Percentiles rank a stretch among this genome's conserved stretches.
Evolutionary conservation across 176 grass and related monocot genomes (phyloP).

Genomic region (Chloris gayana): DNA sequence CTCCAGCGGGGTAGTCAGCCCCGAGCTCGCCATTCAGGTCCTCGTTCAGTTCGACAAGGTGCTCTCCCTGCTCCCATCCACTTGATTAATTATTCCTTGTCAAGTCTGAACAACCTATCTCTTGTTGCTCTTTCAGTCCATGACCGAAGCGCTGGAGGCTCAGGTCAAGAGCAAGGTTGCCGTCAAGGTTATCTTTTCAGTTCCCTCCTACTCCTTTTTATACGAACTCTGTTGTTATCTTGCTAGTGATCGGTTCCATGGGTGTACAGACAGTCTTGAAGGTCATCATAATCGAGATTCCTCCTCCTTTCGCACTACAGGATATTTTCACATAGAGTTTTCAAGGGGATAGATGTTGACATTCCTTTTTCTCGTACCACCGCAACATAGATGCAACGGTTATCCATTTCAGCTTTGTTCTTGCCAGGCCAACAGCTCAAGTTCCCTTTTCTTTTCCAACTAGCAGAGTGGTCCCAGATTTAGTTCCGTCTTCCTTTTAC

Average conservation of each 20-base stretch:
- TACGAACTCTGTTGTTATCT: neutral
- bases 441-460: neutral
- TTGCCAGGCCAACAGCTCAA: too few species aligned
- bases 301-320: too few species aligned
- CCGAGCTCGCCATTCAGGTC: slow-evolving; percentile 84
- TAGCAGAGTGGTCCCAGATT: neutral
- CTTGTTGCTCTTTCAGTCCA: slow-evolving; percentile 55
- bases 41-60: slow-evolving; percentile 96
- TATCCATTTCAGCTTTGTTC: neutral
- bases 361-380: too few species aligned
- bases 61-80: neutral
- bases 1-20: slow-evolving; percentile 53
- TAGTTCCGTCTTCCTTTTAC: neutral
- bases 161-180: slow-evolving; percentile 81
- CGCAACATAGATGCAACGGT: neutral
- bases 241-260: too few species aligned
- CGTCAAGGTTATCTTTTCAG: slow-evolving; percentile 50
- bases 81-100: too few species aligned
- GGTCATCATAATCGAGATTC: too few species aligned
- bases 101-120: too few species aligned
- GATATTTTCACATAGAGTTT: too few species aligned
- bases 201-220: neutral
- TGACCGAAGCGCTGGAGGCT: slow-evolving; percentile 64
- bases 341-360: too few species aligned
- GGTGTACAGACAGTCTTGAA: too few species aligned